phyloP scores from a whole-genome alignment of 257 asterid species.

The Anisodus acutangulus region DNA sequence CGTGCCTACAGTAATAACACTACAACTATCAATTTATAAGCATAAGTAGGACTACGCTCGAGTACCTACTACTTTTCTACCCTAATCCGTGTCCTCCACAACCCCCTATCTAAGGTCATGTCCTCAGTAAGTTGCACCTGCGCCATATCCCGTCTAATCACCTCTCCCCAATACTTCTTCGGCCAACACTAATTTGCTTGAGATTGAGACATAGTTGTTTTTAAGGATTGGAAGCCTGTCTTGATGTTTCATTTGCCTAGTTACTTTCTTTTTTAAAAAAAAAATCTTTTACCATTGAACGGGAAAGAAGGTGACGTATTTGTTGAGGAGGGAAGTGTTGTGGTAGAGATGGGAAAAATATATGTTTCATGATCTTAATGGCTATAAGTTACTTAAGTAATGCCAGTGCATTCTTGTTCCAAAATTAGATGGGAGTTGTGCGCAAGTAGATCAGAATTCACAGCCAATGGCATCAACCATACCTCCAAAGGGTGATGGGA shows the following conservation, averaged over 20 bases:
- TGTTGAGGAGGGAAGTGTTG: background rate
- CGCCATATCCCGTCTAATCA: no score
- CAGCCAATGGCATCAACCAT: constrained; percentile 53
- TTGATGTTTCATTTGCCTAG: constrained; percentile 12
- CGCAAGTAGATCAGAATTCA: constrained; percentile 39
- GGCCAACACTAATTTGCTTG: background rate
- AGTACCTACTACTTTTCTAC: no score
- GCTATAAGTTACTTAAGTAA: background rate
- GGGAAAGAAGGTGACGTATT: background rate
- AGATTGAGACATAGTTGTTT: background rate
- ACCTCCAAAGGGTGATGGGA: constrained; percentile 53
- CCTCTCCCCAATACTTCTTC: no score
- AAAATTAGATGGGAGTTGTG: constrained; percentile 52
- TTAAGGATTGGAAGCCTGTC: constrained; percentile 6
- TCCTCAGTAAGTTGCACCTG: no score
- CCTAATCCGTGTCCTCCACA: no score
- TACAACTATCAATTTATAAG: no score
- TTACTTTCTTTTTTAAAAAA: background rate
- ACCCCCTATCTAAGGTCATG: no score
- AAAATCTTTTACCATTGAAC: background rate
- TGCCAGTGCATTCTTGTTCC: constrained; percentile 35
- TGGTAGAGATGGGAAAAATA: background rate
- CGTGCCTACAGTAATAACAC: no score
- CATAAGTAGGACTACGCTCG: no score
- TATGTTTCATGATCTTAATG: background rate